These are phyloP conservation scores for Kodamaea suecica DNA, from an alignment of 1,139 yeast species.

Conservation along the genomic window DNA sequence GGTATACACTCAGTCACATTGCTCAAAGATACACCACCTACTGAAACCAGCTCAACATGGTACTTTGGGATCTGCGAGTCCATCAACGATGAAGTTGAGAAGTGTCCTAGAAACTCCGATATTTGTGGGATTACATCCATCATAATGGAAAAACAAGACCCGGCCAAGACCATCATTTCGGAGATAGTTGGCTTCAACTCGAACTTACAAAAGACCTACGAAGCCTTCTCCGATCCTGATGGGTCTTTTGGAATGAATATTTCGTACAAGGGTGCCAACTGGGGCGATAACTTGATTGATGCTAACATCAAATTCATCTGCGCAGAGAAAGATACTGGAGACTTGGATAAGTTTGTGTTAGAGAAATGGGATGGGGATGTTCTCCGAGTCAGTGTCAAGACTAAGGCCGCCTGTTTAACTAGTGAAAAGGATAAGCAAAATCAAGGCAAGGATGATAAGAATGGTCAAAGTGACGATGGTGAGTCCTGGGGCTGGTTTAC, in stretches of 20 bases:
- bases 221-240: constrained; percentile 17
- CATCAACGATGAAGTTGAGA: constrained; percentile 33
- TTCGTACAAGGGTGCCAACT: constrained; percentile 52
- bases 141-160: constrained; percentile 42
- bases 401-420: constrained; percentile 41
- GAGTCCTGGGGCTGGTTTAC: constrained; percentile 76
- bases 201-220: constrained; percentile 33
- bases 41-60: constrained; percentile 62
- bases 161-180: constrained; percentile 39
- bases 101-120: constrained; percentile 68
- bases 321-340: constrained; percentile 30
- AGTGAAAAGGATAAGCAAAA: constrained; percentile 25
- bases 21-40: constrained; percentile 71
- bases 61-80: constrained; percentile 66
- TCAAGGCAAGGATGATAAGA: constrained; percentile 20
- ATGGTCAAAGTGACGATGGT: constrained; percentile 25
- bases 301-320: constrained; percentile 57
- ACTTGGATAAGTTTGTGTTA: constrained; percentile 23
- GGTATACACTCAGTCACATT: constrained; percentile 44
- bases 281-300: constrained; percentile 63
- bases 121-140: constrained; percentile 64
- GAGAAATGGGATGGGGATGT: constrained; percentile 32
- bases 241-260: constrained; percentile 46
- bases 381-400: constrained; percentile 25
- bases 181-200: constrained; percentile 53